phyloP scores from a whole-genome alignment of 2,329 filamentous ascomycete genomes.

The Pseudogymnoascus sp. region DNA sequence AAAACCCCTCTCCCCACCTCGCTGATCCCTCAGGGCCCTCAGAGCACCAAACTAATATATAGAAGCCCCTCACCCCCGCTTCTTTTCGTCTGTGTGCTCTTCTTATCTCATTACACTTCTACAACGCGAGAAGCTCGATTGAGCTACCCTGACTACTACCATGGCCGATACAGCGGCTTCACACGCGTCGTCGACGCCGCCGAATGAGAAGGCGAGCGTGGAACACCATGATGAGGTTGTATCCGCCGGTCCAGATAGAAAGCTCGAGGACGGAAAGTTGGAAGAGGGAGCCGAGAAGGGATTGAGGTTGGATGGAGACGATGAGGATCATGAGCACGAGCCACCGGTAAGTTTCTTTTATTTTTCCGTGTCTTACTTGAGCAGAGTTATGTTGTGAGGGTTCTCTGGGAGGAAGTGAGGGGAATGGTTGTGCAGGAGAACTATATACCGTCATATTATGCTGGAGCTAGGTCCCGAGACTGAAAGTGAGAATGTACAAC shows the following conservation, averaged over 20 bases:
- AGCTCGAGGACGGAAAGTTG: constrained; percentile 7
- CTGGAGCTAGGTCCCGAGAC: background rate
- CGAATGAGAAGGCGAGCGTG: constrained; percentile 18
- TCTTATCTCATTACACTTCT: background rate
- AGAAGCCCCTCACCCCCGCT: background rate
- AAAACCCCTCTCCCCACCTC: background rate
- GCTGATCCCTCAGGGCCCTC: background rate
- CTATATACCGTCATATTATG: background rate
- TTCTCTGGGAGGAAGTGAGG: background rate
- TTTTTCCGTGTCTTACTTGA: background rate
- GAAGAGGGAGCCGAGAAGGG: constrained; percentile 30
- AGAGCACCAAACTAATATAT: background rate
- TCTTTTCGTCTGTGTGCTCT: background rate
- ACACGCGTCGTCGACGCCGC: constrained; percentile 15
- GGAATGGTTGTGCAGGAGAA: background rate
- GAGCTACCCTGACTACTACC: background rate
- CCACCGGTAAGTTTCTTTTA: constrained; percentile 31
- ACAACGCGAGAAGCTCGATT: background rate
- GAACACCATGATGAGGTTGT: background rate
- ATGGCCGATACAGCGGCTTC: constrained; percentile 10
- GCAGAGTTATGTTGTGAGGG: background rate
- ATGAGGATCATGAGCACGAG: constrained; percentile 38
- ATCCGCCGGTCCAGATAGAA: background rate
- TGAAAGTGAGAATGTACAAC: background rate
- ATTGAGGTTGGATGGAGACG: constrained; percentile 38